Base-by-base conservation (phyloP, 371 early-diverging fungal genomes). In the Saksenaea oblongispora region DNA sequence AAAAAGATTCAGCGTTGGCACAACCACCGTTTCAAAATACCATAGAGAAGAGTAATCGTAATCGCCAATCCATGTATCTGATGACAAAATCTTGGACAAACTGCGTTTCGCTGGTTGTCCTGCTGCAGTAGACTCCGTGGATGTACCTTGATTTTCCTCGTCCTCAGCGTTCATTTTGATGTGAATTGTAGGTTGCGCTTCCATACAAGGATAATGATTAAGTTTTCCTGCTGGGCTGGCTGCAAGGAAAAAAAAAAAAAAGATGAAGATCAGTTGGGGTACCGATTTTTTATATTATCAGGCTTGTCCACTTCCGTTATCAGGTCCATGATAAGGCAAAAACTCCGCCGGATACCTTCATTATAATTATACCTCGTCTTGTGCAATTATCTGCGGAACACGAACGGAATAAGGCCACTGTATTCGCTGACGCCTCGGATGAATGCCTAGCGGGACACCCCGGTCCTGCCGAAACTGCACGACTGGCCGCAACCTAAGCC, bases 31-130 rank as follows among this genome's bases (percentile, higher is more conserved):
- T 35, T 35, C 10, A 18, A 5, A 27, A 27, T 68, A 72, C 69
- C 76, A 76, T 18, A 76, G 69, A 2, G 73, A 70, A 22, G 47
- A 44, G 41, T 76, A 76, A 47, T 76, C 73, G 31, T 76, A 76
- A 51, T 69, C 55, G 15, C 75, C 78, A 36, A 75, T 53, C 79
- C 75, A 78, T 17, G 58, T 58, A 27, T 58, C 53, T 17, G 10
- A 34, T 0, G 58, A 47, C 18, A 58, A 57, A 8, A 63, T 42
- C 26, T 58, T 55, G 31, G 18, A n/a, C 56, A 28, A 56, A 9
- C 26, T 27, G 2, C 31, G 31, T 31, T 7, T 31, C 7, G 39
- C n/a, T 2, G 39, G 39, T n/a, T 11, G n/a, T n/a, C 11, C 39
- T 11, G 31, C 2, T 7, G 39, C 39, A 39, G 39, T 11, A 39